phyloP scores from a whole-genome alignment of 2,329 filamentous ascomycete species.

The Ampelomyces quisqualis region DNA sequence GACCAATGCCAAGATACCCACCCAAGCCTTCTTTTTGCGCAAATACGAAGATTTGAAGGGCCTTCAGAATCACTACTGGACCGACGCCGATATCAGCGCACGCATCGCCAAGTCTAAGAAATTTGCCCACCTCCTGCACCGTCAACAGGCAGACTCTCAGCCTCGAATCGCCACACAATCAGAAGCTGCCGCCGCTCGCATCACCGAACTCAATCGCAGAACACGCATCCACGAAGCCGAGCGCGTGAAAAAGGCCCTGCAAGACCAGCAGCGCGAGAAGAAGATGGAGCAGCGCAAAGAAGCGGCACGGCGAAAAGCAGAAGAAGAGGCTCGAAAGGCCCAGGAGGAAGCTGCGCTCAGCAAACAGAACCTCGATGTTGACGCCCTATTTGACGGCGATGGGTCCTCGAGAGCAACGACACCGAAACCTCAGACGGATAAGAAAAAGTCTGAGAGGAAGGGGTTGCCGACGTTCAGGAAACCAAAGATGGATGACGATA shows the following conservation, averaged over 20 bases:
- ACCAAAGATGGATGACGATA: conserved; percentile 84
- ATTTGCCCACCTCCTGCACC: conserved; percentile 55
- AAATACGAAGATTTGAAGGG: conserved; percentile 81
- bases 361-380: conserved; percentile 40
- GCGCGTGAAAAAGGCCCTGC: conserved; percentile 84
- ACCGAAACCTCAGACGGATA: conserved; percentile 51
- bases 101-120: conserved; percentile 69
- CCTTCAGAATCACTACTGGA: conserved; percentile 78
- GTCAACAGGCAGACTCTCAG: conserved; percentile 64
- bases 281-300: conserved; percentile 43
- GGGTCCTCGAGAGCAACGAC: conserved; percentile 43
- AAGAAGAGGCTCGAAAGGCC: conserved; percentile 54
- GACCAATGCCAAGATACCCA: conserved; percentile 72
- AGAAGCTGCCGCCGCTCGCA: conserved; percentile 72
- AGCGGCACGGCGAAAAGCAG: conserved; percentile 50
- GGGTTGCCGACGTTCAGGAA: conserved; percentile 69
- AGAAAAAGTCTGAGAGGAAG: conserved; percentile 56
- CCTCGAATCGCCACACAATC: conserved; percentile 56
- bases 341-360: conserved; percentile 29
- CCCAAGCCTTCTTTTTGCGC: conserved; percentile 64
- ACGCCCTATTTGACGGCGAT: conserved; percentile 52
- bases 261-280: conserved; percentile 63
- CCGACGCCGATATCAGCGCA: conserved; percentile 75
- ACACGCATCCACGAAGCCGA: conserved; percentile 86
- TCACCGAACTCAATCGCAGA: conserved; percentile 78